phyloP scores from a whole-genome alignment of 1,284 basidiomycete species.

The Pseudozyma sp. region DNA sequence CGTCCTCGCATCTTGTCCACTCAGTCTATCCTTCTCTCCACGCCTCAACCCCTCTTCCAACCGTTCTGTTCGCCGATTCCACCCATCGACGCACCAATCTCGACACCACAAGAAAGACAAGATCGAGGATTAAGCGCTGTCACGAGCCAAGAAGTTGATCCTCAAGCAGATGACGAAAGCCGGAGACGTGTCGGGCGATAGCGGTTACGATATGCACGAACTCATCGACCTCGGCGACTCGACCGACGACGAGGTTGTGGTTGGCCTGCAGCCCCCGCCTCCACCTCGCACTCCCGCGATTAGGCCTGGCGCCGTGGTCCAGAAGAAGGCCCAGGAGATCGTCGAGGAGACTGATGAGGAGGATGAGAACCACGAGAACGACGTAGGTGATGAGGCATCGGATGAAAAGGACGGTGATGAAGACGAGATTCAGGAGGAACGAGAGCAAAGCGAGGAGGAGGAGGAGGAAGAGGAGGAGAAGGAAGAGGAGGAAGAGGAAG shows the following conservation, averaged over 20 bases:
- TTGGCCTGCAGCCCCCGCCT: not conserved
- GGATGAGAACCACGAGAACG: not conserved
- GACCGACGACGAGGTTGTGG: slow-evolving; percentile 19
- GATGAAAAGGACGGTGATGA: slow-evolving; percentile 1
- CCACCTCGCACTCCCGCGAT: not conserved
- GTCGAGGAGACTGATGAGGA: not conserved
- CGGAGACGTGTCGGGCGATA: slow-evolving; percentile 10
- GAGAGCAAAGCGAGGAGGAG: slow-evolving; percentile 1
- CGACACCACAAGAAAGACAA: too few relatives aligned
- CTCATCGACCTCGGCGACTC: slow-evolving; percentile 15
- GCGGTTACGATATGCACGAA: slow-evolving; percentile 16
- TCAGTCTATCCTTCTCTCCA: too few relatives aligned
- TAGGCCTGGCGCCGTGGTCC: too few relatives aligned
- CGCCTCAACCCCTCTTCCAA: too few relatives aligned
- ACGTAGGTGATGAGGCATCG: not conserved
- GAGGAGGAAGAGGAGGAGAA: not conserved
- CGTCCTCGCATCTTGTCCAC: too few relatives aligned
- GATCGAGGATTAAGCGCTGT: too few relatives aligned
- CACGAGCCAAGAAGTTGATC: too few relatives aligned
- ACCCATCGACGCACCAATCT: too few relatives aligned
- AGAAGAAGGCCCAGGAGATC: not conserved
- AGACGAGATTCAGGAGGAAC: not conserved
- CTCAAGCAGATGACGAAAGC: not conserved
- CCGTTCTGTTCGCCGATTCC: too few relatives aligned
- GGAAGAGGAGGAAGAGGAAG: not conserved